Percentiles rank a stretch among this genome's conserved stretches.
phyloP scores from a whole-genome alignment of 768 basidiomycete species.

The Serendipita indica region DNA sequence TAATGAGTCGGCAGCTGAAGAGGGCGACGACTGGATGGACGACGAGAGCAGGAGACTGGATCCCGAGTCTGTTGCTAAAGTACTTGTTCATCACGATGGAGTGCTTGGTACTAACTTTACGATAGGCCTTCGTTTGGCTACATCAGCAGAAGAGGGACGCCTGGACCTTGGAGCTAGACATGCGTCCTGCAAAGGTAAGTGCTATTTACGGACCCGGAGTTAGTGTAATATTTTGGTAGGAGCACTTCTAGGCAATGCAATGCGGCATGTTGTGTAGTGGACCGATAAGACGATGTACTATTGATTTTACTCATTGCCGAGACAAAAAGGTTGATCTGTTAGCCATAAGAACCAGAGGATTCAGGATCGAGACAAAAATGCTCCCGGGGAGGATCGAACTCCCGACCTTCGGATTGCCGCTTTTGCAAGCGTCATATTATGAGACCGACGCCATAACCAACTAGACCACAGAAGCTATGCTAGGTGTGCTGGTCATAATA shows the following conservation, averaged over 20 bases:
- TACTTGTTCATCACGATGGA: conserved; percentile 17
- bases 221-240: neutral
- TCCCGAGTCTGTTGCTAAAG: conserved; percentile 57
- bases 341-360: neutral
- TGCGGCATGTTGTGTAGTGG: neutral
- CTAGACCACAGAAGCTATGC: conserved; percentile 4
- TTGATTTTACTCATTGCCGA: neutral
- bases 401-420: conserved; percentile 9
- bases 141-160: conserved; percentile 15
- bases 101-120: neutral
- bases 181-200: conserved; percentile 8
- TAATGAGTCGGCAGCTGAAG: conserved; percentile 11
- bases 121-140: conserved; percentile 13
- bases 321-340: neutral
- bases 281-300: neutral
- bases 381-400: conserved; percentile 9
- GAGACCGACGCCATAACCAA: conserved; percentile 10
- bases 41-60: conserved; percentile 36
- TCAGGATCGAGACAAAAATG: conserved; percentile 6
- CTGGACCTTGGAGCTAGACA: conserved; percentile 18
- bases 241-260: neutral
- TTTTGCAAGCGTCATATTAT: conserved; percentile 7
- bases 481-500: neutral
- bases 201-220: neutral
- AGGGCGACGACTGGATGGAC: conserved; percentile 27